A percentile compares a stretch with the other conserved stretches of the same genome.
Conservation (phyloP, 2,329 filamentous ascomycete genomes). For the Curvularia lunata region DNA sequence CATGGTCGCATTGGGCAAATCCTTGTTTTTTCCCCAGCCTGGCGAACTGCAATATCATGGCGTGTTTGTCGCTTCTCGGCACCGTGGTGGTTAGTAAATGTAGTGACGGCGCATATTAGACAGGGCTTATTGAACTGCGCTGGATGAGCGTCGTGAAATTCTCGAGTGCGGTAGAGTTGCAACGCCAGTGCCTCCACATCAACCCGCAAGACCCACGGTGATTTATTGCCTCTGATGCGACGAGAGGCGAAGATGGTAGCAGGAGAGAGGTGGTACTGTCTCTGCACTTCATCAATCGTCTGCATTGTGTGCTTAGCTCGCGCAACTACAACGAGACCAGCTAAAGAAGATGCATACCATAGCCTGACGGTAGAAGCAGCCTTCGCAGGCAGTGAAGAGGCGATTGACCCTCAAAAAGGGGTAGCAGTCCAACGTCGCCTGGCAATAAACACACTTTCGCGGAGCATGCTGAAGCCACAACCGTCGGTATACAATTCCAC, state of each 20-base stretch:
- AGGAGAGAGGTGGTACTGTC: slow-evolving; percentile 38
- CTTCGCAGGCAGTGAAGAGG: slow-evolving; percentile 30
- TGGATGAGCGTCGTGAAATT: slow-evolving; percentile 34
- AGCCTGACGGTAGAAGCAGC: slow-evolving; percentile 41
- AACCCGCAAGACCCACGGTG: slow-evolving; percentile 36
- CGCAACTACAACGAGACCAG: not conserved
- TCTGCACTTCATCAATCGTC: slow-evolving; percentile 36
- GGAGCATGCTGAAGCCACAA: slow-evolving; percentile 43
- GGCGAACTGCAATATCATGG: slow-evolving; percentile 5
- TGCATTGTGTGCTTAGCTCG: slow-evolving; percentile 13
- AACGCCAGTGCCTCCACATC: slow-evolving; percentile 42
- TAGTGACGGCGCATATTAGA: slow-evolving; percentile 32
- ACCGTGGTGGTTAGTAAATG: slow-evolving; percentile 4
- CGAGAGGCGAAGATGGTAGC: slow-evolving; percentile 21
- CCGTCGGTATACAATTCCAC: slow-evolving; percentile 36
- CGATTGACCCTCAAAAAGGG: slow-evolving; percentile 29
- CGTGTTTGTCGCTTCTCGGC: not conserved
- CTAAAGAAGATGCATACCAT: slow-evolving; percentile 23
- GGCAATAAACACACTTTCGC: slow-evolving; percentile 38
- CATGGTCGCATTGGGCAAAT: slow-evolving; percentile 1
- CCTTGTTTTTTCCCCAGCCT: not conserved
- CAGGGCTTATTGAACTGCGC: slow-evolving; percentile 35
- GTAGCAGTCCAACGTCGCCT: slow-evolving; percentile 30
- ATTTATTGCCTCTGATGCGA: slow-evolving; percentile 24
- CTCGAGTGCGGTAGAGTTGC: slow-evolving; percentile 38